Evolutionary conservation across 495 filamentous ascomycete genomes (phyloP).

Genomic region (Tuber indicum): DNA sequence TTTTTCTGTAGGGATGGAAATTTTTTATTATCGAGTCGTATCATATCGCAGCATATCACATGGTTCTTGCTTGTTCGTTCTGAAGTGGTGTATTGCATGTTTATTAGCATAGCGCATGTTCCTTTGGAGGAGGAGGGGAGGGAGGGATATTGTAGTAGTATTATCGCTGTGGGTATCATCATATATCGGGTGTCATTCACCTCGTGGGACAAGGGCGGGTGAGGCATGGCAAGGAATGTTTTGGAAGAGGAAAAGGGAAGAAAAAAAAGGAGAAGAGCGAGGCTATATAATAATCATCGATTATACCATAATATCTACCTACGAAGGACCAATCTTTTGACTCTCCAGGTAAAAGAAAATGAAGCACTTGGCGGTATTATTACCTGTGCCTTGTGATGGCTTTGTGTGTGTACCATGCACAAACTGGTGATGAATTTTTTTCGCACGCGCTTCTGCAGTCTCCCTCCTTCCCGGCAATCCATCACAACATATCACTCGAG

Average conservation of each 20-base stretch:
- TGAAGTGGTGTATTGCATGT: conserved; percentile 30
- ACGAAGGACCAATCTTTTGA: not conserved
- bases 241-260: not conserved
- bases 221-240: not conserved
- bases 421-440: not conserved
- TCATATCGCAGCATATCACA: not conserved
- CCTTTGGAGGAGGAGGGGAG: not conserved
- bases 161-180: not conserved
- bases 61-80: conserved; percentile 3
- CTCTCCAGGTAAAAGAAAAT: not conserved
- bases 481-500: not conserved
- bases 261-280: not conserved
- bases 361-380: not conserved
- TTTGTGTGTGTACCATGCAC: not conserved
- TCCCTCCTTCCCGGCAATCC: not conserved
- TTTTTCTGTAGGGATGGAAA: conserved; percentile 35
- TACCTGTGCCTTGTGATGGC: not conserved
- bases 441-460: not conserved
- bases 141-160: conserved; percentile 2
- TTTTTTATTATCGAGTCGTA: not conserved
- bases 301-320: not conserved
- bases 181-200: not conserved
- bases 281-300: not conserved
- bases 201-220: not conserved
- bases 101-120: conserved; percentile 24